These are phyloP conservation scores for Grosmannia huntii DNA, from an alignment of 2,329 filamentous ascomycete species.

Conservation along the genomic window DNA sequence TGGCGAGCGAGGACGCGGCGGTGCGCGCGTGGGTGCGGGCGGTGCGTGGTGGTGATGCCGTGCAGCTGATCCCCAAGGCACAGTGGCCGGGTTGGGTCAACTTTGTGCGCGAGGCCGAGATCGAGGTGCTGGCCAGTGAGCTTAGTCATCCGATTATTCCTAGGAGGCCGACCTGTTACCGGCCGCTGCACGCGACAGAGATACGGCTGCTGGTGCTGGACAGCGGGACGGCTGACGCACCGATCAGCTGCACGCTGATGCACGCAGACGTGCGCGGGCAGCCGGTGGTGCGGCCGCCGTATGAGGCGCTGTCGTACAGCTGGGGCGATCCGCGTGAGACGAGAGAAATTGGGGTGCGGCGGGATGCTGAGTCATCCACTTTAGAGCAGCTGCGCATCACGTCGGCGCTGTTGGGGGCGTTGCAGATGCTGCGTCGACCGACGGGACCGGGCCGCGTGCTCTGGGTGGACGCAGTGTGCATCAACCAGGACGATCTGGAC, in stretches of 20 bases:
- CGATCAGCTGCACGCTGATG: neutral
- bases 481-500: slow-evolving; percentile 3
- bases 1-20: neutral
- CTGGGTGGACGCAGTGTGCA: slow-evolving; percentile 5
- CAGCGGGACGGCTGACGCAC: neutral
- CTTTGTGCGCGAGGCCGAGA: neutral
- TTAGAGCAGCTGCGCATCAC: neutral
- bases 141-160: neutral
- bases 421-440: neutral
- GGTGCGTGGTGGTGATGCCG: neutral
- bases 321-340: neutral
- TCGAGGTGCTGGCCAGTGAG: neutral
- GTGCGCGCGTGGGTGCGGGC: neutral
- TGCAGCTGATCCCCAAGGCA: neutral
- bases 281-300: neutral
- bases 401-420: neutral
- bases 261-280: too few species aligned
- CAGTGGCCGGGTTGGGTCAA: neutral
- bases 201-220: slow-evolving; percentile 1
- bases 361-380: neutral
- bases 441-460: neutral
- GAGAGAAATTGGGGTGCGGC: neutral
- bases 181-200: neutral
- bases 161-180: neutral
- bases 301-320: slow-evolving; percentile 1